Conservation (phyloP, 1,284 basidiomycete genomes). For the Cryptococcus sp. region DNA sequence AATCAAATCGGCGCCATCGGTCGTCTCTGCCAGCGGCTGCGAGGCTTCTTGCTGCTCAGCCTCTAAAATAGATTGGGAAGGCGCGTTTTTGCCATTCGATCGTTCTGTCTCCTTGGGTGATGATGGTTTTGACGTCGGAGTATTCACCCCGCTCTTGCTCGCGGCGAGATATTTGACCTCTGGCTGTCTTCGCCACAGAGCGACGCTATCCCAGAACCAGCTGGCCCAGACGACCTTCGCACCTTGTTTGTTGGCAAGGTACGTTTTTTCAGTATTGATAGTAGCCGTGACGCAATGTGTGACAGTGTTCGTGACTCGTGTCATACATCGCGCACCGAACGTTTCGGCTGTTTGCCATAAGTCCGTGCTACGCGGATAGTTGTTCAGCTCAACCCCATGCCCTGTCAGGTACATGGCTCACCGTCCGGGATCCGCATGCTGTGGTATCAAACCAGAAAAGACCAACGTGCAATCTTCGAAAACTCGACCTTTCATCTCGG, state of each 20-base stretch:
- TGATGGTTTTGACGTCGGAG: not conserved
- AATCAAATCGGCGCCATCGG: slow-evolving; percentile 30
- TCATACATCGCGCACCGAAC: slow-evolving; percentile 82
- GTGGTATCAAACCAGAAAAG: slow-evolving; percentile 91
- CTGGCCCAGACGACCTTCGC: slow-evolving; percentile 80
- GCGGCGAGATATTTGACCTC: slow-evolving; percentile 32
- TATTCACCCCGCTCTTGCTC: not conserved
- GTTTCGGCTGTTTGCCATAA: slow-evolving; percentile 83
- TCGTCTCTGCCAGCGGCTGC: slow-evolving; percentile 35
- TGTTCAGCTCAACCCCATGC: not conserved
- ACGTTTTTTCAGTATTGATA: slow-evolving; percentile 89
- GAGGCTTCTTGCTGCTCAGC: slow-evolving; percentile 17
- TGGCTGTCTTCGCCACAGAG: slow-evolving; percentile 64
- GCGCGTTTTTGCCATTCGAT: not conserved
- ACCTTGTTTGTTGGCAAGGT: slow-evolving; percentile 68
- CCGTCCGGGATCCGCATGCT: slow-evolving; percentile 72
- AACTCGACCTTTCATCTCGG: slow-evolving; percentile 71
- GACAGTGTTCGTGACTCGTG: slow-evolving; percentile 65
- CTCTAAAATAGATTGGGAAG: not conserved
- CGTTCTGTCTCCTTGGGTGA: not conserved
- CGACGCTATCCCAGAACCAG: slow-evolving; percentile 86
- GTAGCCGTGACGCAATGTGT: slow-evolving; percentile 92
- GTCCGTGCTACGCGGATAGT: slow-evolving; percentile 60
- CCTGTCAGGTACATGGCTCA: slow-evolving; percentile 24
- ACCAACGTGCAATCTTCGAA: slow-evolving; percentile 76